Evolutionary conservation across 805 yeast species (phyloP), one percentile per base, ranked within the genome.

Genomic region (Lipomyces anomalus): DNA sequence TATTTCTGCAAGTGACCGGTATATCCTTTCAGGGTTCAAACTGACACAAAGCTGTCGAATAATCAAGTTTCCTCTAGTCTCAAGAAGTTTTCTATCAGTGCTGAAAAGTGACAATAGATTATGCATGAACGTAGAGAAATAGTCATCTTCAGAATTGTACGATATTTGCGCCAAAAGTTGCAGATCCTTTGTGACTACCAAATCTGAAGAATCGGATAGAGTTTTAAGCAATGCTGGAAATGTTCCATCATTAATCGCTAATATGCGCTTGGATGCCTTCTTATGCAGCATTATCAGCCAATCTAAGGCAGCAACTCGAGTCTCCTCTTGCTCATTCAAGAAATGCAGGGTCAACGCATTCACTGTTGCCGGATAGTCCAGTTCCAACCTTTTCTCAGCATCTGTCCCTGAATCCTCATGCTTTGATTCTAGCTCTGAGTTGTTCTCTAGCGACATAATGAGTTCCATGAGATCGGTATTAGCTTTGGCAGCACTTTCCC

Each of bases 221-320:
- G 95, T 84, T 59, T 80, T 82, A 43, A 92, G 69, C 30, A 92
- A 69, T 0, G 88, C 85, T 9, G 84, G 79, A 57, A 88, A 80
- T 36, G 87, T 82, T 47, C 77, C 76, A 42, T 78, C 82, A 46
- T 66, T 59, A 32, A 62, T 57, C 20, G 63, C 61, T 22, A 80
- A 61, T 29, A 80, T 69, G 48, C 76, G 73, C 33, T 69, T 65
- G 2, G 84, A 82, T 4, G 82, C 81, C 54, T 81, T 81, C 22
- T 77, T 72, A 59, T 88, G 90, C 34, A 92, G 70, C 73, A 86
- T 78, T 13, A 80, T 78, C 26, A 92, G 69, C 98, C 98, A 92
- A 53, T 89, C 95, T 29, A 92, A 67, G 21, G 92, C 81, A 0
- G 94, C 86, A 28, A 87, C 73, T 47, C 92, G 74, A 0, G 96